Evolutionary conservation across 305 asterid species (phyloP), one percentile per base, ranked within the genome.

Genomic region (Striga hermonthica): DNA sequence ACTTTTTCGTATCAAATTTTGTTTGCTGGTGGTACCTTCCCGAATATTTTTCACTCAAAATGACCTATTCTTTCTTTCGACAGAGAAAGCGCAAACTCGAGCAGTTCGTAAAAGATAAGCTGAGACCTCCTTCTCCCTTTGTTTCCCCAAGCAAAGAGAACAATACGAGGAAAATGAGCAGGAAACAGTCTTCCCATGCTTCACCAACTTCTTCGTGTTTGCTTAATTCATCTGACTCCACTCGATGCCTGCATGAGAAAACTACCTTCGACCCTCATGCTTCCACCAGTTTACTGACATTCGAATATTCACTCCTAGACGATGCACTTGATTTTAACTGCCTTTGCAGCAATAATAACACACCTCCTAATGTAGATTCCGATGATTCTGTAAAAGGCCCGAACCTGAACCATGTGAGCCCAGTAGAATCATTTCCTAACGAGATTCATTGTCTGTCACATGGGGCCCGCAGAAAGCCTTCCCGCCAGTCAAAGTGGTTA

Each of bases 51-150:
- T 35, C 57, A 43, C 66, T 6, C 65, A 60, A 47, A 22, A 12
- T 70, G 61, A 44, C 50, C 13, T n/a, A 60, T 54, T 59, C 71
- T 56, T 43, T 52, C 49, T 63, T 66, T 68, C 22, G 66, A 59
- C 83, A 90, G 95, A 82, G 80, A 78, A 87, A 87, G 73, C 81
- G 90, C 56, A 85, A 83, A 76, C 82, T 87, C 47, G 82, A 77
- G 77, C 86, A 80, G 62, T 78, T 83, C 14, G 64, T 79, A 68
- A 83, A 79, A 63, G 80, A 76, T 68, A 74, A 71, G 65, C 75
- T 74, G 70, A 77, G 58, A 65, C 76, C 76, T 67, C 72, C 80
- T 62, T 66, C 80, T 58, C 72, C 62, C 48, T 53, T 73, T 72
- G 62, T 64, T 59, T 67, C 49, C 53, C 73, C 80, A 43, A 72